Base-by-base conservation (phyloP, 345 rosid genomes). In the Sonneratia caseolaris region DNA sequence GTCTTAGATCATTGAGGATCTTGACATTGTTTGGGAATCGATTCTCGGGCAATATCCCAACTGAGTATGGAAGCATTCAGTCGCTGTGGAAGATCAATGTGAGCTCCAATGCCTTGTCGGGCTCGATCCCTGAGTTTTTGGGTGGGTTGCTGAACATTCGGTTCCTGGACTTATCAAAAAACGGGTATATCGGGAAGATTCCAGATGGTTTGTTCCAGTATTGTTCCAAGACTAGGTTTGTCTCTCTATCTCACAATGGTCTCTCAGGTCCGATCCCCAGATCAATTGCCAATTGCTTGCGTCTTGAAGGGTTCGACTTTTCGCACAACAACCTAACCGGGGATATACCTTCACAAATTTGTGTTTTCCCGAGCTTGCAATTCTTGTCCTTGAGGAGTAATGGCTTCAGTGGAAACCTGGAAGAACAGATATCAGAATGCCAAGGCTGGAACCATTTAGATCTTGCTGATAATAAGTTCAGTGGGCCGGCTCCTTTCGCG, bases 41-140 rank as follows among this genome's bases (percentile, higher is more conserved):
- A 67, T 89, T 95, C 81, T 81, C 88, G 43, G 96, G 99, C 73
- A 91, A 88, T 53, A 73, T 95, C 78, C 99, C 97, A 7, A 62
- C 24, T 43, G 97, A 90, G 73, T 95, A 86, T 81, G 85, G 82
- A 8, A 78, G 80, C 68, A 77, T 95, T 36, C 78, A 81, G 69
- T 84, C 93, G 40, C 81, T 95, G 71, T 88, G 97, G 97, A 92
- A 89, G 84, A 92, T 95, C 70, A 95, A 95, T 81, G 81, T 95
- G 75, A 95, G 99, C 74, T 87, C 96, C 22, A 95, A 95, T 83
- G 89, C 89, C 11, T 78, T 95, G 16, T 87, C 97, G 71, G 99
- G 99, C 77, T 79, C 86, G 13, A 89, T 90, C 74, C 99, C 97
- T 9, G 97, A 88, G 73, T 95, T 95, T 76, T 72, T 95, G 49